phyloP scores from a whole-genome alignment of 305 asterid species.

The Solanum hybrid region DNA sequence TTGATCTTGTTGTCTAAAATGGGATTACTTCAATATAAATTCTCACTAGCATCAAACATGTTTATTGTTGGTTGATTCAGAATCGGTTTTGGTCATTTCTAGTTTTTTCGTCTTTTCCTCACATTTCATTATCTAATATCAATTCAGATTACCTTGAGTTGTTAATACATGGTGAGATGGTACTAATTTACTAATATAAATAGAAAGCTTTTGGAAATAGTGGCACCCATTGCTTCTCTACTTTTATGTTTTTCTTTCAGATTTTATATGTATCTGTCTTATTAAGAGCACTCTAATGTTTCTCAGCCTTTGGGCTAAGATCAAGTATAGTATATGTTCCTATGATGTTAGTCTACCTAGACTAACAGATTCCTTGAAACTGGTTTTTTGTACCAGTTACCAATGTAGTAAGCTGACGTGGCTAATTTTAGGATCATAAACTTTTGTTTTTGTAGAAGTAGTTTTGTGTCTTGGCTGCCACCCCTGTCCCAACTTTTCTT shows the following conservation, averaged over 20 bases:
- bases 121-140: not conserved
- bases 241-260: not conserved
- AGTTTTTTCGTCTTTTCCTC: not conserved
- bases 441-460: not conserved
- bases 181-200: not conserved
- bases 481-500: not conserved
- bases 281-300: not conserved
- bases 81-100: not conserved
- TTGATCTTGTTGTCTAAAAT: not conserved
- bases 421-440: not conserved
- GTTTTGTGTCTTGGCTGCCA: not conserved
- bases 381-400: not conserved
- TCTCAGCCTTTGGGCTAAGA: not conserved
- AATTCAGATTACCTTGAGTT: not conserved
- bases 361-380: not conserved
- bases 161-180: not conserved
- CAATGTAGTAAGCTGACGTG: not conserved
- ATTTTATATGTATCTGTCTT: not conserved
- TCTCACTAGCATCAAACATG: not conserved
- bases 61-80: not conserved
- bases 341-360: not conserved
- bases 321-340: not conserved
- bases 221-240: not conserved
- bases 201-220: not conserved
- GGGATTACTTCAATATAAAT: not conserved